Evolutionary conservation across 495 filamentous ascomycete genomes (phyloP).

Genomic region (Parmelia sp.): DNA sequence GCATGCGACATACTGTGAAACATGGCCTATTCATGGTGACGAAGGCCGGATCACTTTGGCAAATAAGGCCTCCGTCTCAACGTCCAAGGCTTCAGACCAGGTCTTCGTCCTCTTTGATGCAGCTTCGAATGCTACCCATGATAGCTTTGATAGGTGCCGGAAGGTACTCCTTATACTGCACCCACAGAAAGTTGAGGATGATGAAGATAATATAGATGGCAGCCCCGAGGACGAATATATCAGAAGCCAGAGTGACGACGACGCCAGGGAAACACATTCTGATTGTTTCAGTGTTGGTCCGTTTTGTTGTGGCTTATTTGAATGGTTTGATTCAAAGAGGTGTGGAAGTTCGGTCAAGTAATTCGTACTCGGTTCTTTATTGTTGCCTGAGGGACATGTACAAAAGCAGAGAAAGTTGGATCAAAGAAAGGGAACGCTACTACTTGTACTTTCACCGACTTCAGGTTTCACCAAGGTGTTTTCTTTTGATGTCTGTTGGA

Average conservation of each 20-base stretch:
- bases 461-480: neutral
- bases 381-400: neutral
- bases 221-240: conserved; percentile 13
- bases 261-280: neutral
- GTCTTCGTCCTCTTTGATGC: conserved; percentile 2
- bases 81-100: conserved; percentile 1
- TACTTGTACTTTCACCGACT: neutral
- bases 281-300: neutral
- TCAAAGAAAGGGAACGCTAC: neutral
- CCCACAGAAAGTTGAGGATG: neutral
- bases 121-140: neutral
- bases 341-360: neutral
- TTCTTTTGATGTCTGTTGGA: too few species aligned
- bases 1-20: neutral
- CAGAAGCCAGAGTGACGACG: conserved; percentile 12
- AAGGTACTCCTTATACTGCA: neutral
- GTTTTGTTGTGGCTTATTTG: neutral
- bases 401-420: neutral
- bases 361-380: neutral
- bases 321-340: neutral
- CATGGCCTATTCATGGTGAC: neutral
- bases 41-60: neutral
- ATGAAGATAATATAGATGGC: conserved; percentile 4
- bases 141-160: neutral
- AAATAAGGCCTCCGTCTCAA: neutral